Evolutionary conservation across 2,329 filamentous ascomycete species (phyloP), one percentile per base, ranked within the genome.

Genomic region (Colletotrichum agaves): DNA sequence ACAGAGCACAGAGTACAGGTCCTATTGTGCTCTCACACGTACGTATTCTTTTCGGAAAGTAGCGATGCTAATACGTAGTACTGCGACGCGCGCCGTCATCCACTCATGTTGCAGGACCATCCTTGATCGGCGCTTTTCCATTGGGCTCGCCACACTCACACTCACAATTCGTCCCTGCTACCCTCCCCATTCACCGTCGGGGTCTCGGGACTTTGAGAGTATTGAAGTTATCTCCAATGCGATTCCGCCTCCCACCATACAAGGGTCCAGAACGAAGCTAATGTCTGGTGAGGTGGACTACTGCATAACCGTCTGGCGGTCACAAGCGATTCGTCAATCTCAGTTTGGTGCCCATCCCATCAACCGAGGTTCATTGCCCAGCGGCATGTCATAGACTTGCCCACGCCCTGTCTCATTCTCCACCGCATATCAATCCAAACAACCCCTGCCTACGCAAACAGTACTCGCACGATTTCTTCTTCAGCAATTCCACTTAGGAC

Each of bases 291-390:
- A 43, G 19, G 55, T 37, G 46, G 27, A 53, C 56, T 50, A 61
- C 44, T 58, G 27, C 53, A 19, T 31, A 49, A 21, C 35, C 23
- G 27, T 60, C 37, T 55, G 37, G 35, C 21, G 39, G 47, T 31
- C 57, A 55, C 33, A 39, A 15, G 35, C 33, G 57, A 65, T 65
- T 61, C 31, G 41, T 65, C 58, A 27, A 37, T 55, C 21, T 31
- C 10, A n/a, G 13, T 35, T 4, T 12, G 27, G 21, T 15, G n/a
- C 27, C 23, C 44, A 47, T 15, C 31, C n/a, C 21, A 31, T 39
- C 50, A 63, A 27, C 63, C 63, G 63, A 63, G 63, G 50, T 17
- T 37, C 27, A 35, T 43, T 61, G 33, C 35, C 19, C 35, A 49
- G n/a, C 39, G 41, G 17, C 50, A 44, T 56, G 23, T 63, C 63